Evolutionary conservation across 345 rosid species (phyloP), one percentile per base, ranked within the genome.

Genomic region (Clarkia xantiana): DNA sequence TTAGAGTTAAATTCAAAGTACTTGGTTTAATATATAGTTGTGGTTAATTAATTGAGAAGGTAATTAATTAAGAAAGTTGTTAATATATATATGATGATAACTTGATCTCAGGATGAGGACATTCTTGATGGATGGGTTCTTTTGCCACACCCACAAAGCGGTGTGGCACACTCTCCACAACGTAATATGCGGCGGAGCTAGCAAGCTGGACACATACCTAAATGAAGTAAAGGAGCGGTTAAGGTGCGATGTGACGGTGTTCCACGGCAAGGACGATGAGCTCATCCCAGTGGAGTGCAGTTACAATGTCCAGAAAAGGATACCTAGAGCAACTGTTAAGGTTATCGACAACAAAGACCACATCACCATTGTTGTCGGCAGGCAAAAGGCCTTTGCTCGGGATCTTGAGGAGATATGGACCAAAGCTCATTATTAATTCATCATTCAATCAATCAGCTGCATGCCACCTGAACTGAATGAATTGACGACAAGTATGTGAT

Each of bases 81-180:
- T n/a, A n/a, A n/a, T n/a, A n/a, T n/a, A n/a, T n/a, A n/a, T n/a
- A n/a, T n/a, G 39, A 3, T 16, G 22, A 12, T 25, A 23, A 7
- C 47, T 12, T 12, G 17, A 4, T 29, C 6, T 6, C 76, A 93
- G 99, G 81, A 60, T 84, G 15, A 71, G 81, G 64, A 84, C 96
- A 40, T 93, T 65, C 64, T 67, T 93, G 72, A 54, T 87, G 17
- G 99, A 87, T 67, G 99, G 96, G 36, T 93, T 87, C 64, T 78
- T 75, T 51, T 82, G 95, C 74, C 99, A 93, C 74, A 84, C 96
- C 39, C 93, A 84, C 40, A 84, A 80, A 12, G 90, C 96, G 1
- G 90, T 94, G 3, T 87, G 99, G 99, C 99, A 93, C 61, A 84
- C 99, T 1, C 73, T 93, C 16, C 99, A 93, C 84, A 93, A 93